Percentiles rank a stretch among this genome's conserved stretches.
These are phyloP conservation scores for Neospora caninum DNA, from an alignment of 169 alveolate genomes.

Conservation along the genomic window DNA sequence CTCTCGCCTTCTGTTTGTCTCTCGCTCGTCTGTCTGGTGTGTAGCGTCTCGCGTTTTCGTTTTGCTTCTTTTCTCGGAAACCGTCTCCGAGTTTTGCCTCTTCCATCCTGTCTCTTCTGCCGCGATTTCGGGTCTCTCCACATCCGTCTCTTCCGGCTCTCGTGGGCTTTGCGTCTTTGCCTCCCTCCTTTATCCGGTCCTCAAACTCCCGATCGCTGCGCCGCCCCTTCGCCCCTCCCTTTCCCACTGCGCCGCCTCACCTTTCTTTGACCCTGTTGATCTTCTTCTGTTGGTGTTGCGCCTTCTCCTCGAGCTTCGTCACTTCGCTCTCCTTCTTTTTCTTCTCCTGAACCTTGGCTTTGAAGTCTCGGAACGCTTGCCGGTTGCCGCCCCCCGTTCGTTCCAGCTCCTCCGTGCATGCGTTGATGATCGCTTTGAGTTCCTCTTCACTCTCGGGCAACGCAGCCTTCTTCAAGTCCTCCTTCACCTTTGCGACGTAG, in stretches of 20 bases:
- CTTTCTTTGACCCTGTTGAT: not conserved
- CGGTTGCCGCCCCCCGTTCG: not conserved
- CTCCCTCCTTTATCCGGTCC: not conserved
- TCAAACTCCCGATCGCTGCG: not conserved
- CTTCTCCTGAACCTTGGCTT: not conserved
- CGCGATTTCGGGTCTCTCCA: not conserved
- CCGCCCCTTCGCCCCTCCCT: not conserved
- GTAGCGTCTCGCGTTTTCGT: not conserved
- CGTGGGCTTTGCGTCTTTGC: not conserved
- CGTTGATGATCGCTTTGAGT: not conserved
- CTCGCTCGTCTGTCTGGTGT: not conserved
- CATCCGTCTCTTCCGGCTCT: not conserved
- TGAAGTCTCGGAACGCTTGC: not conserved
- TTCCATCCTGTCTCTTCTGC: not conserved
- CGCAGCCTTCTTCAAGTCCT: not conserved
- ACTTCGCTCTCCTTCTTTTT: not conserved
- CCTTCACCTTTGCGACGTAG: not conserved
- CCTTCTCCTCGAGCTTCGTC: not conserved
- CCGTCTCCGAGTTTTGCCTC: not conserved
- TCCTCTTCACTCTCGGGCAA: not conserved
- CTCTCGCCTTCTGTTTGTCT: not conserved
- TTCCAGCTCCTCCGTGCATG: not conserved
- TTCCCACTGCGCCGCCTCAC: not conserved
- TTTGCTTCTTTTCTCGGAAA: not conserved
- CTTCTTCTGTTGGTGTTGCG: not conserved